Evolutionary conservation across 1,284 basidiomycete species (phyloP).

Genomic region (Agaricales sp.): DNA sequence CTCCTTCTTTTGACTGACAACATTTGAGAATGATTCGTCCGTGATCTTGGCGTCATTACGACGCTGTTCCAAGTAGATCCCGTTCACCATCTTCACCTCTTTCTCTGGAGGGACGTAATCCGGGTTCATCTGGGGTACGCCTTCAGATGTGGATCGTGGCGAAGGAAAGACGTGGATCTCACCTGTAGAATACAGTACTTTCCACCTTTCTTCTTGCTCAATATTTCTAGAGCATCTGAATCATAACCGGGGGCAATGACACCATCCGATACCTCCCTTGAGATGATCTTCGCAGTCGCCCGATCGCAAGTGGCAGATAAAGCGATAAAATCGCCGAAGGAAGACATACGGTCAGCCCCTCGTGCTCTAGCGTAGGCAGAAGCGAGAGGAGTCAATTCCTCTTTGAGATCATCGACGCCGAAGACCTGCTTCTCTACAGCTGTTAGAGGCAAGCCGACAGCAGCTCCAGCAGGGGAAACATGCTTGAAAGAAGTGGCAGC

Average conservation of each 20-base stretch:
- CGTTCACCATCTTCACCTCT: constrained; percentile 95
- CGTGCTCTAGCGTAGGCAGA: constrained; percentile 94
- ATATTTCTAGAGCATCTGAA: constrained; percentile 80
- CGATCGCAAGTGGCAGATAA: constrained; percentile 89
- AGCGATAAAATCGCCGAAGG: constrained; percentile 98
- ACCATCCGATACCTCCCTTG: constrained; percentile 95
- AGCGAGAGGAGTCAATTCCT: constrained; percentile 82
- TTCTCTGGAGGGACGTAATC: constrained; percentile 64
- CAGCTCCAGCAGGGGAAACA: constrained; percentile 95
- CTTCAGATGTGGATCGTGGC: neutral
- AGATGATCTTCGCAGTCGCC: constrained; percentile 93
- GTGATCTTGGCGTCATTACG: constrained; percentile 91
- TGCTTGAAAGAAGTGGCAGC: constrained; percentile 99
- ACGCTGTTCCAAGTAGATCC: constrained; percentile 84
- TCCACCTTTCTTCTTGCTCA: constrained; percentile 95
- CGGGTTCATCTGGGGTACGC: constrained; percentile 65
- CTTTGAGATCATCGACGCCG: constrained; percentile 92
- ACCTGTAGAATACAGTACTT: constrained; percentile 98
- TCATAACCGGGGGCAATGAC: constrained; percentile 95
- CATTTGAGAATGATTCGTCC: constrained; percentile 72
- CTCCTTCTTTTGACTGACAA: constrained; percentile 84
- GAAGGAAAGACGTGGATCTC: constrained; percentile 7
- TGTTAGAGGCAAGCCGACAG: constrained; percentile 80
- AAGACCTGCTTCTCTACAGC: constrained; percentile 91
- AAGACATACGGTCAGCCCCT: constrained; percentile 98